These are phyloP conservation scores for Leccinellum luteum DNA, from an alignment of 768 basidiomycete species.

Conservation along the genomic window DNA sequence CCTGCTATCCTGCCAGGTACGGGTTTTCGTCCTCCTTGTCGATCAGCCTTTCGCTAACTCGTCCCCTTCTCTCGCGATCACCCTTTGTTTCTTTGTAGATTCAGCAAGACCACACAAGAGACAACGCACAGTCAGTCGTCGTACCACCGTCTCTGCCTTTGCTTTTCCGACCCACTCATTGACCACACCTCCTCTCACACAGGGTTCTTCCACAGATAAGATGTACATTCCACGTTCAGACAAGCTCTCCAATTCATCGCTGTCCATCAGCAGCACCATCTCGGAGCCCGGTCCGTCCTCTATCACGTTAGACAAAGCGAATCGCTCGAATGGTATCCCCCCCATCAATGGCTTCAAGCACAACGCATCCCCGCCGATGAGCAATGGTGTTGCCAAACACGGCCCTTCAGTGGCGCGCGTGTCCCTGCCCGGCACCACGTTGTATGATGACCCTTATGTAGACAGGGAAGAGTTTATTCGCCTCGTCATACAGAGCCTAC, in stretches of 20 bases:
- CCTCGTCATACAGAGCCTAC: constrained; percentile 82
- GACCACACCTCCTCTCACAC: constrained; percentile 23
- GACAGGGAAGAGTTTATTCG: constrained; percentile 91
- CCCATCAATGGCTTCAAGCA: constrained; percentile 43
- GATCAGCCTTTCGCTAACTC: background rate
- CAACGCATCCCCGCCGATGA: constrained; percentile 39
- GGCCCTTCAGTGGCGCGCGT: constrained; percentile 54
- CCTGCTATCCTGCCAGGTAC: constrained; percentile 26
- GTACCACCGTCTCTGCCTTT: constrained; percentile 34
- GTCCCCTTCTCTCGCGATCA: background rate
- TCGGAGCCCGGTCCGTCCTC: constrained; percentile 55
- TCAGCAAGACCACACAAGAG: constrained; percentile 62
- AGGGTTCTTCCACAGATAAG: constrained; percentile 33
- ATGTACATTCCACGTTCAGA: constrained; percentile 57
- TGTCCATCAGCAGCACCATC: constrained; percentile 43
- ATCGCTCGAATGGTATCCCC: constrained; percentile 33
- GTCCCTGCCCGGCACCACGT: constrained; percentile 63
- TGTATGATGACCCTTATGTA: constrained; percentile 76
- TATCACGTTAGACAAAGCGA: constrained; percentile 33
- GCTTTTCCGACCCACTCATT: constrained; percentile 21
- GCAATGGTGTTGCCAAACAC: constrained; percentile 53
- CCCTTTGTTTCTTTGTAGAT: constrained; percentile 34
- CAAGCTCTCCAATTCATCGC: constrained; percentile 43
- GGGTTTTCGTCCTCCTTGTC: background rate
- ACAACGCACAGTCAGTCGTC: constrained; percentile 54